Evolutionary conservation across 2,329 filamentous ascomycete species (phyloP), one percentile per base, ranked within the genome.

Genomic region (Botryosphaeria dothidea): DNA sequence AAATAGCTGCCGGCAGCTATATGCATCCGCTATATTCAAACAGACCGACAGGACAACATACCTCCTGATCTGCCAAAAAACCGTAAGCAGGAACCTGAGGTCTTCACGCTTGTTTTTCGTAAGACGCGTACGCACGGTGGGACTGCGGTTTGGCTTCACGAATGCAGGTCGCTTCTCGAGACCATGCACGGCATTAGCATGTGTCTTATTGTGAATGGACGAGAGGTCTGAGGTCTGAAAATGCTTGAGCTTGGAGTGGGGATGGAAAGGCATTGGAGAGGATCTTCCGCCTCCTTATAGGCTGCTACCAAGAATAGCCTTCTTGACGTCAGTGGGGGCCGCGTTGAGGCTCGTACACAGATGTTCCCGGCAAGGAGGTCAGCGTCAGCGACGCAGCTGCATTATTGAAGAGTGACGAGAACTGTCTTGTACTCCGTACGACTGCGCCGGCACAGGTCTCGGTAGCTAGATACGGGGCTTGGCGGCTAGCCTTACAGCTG

Each of bases 231-330:
- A 43, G 52, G 23, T 29, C 46, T 49, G 46, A 27, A 29, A 17
- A 49, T 29, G 46, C 46, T 57, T 31, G 21, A 56, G 21, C 34
- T 41, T 13, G 36, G 21, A 41, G 21, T 17, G 17, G 52, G 23
- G 52, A 43, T 31, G 38, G 36, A 5, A 13, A 13, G n/a, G 19
- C 15, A 57, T 57, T 57, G 17, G 54, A 25, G 54, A 57, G 36
- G 54, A 57, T 57, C 54, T 41, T 43, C 54, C 36, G 54, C 54
- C 54, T 57, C 36, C 54, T 57, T 57, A 57, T 57, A 57, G 54
- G 15, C 25, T 27, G 54, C 11, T 57, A 43, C 54, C 54, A 57
- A 21, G 54, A 57, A 57, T 57, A 57, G 54, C 17, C 13, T 38
- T 19, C 23, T 38, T 57, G 38, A 57, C 54, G 54, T 57, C 54